phyloP scores from a whole-genome alignment of 306 rosid genomes.

The Cicer bijugum region DNA sequence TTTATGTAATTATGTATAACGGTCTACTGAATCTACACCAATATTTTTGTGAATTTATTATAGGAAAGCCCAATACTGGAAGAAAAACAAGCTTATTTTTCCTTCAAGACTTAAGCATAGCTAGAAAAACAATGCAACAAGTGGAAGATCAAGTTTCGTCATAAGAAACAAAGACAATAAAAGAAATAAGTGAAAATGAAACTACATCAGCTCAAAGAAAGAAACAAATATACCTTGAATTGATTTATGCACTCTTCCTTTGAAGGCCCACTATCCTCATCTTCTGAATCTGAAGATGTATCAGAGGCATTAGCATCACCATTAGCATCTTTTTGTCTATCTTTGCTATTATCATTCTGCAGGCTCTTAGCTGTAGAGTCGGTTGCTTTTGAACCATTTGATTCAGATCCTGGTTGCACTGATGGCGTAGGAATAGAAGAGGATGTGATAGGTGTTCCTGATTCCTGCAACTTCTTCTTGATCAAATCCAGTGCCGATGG shows the following conservation, averaged over 20 bases:
- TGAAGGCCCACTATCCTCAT: slow-evolving; percentile 79
- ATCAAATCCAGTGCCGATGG: slow-evolving; percentile 91
- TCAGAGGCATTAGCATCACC: slow-evolving; percentile 77
- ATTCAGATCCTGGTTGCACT: slow-evolving; percentile 59
- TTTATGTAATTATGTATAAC: too few species aligned
- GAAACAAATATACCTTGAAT: slow-evolving; percentile 69
- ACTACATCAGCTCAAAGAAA: slow-evolving; percentile 39
- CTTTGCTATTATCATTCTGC: slow-evolving; percentile 73
- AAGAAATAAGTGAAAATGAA: slow-evolving; percentile 1
- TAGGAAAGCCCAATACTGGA: too few species aligned
- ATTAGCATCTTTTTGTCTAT: slow-evolving; percentile 76
- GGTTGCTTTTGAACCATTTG: slow-evolving; percentile 72
- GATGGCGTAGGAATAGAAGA: slow-evolving; percentile 64
- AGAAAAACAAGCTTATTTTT: too few species aligned
- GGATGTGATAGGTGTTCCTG: slow-evolving; percentile 78
- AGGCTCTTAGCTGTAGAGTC: slow-evolving; percentile 66
- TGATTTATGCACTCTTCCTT: slow-evolving; percentile 87
- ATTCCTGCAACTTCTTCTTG: slow-evolving; percentile 94
- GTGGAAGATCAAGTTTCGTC: slow-evolving; percentile 28
- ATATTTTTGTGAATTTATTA: too few species aligned
- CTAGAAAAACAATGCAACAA: slow-evolving; percentile 26
- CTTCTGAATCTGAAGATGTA: slow-evolving; percentile 95
- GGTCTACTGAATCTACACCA: too few species aligned
- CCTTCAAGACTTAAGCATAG: neutral
- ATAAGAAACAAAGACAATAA: slow-evolving; percentile 19